phyloP scores from a whole-genome alignment of 371 early-diverging fungal species.

The Circinella minor region DNA sequence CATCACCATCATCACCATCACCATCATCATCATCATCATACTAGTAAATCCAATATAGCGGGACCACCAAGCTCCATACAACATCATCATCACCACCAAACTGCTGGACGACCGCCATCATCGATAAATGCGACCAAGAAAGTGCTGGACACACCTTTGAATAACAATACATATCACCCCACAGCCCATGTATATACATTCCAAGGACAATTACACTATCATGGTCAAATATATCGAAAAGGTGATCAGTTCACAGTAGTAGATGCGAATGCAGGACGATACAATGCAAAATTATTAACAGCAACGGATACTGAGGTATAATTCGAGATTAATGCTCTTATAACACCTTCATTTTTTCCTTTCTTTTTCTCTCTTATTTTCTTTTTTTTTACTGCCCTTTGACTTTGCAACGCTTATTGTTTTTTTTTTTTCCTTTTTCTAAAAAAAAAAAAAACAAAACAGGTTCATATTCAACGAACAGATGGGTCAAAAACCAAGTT shows the following conservation, averaged over 20 bases:
- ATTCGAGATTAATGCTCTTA: background rate
- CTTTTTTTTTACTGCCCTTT: background rate
- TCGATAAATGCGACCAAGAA: conserved; percentile 2
- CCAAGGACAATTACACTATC: conserved; percentile 31
- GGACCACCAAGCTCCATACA: too few species aligned
- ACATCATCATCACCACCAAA: too few species aligned
- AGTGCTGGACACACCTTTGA: conserved; percentile 16
- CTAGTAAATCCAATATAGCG: background rate
- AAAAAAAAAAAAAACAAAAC: background rate
- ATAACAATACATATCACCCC: conserved; percentile 5
- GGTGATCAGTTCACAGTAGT: conserved; percentile 34
- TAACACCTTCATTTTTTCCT: too few species aligned
- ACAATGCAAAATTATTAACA: conserved; percentile 30
- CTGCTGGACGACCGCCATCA: background rate
- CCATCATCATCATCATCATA: too few species aligned
- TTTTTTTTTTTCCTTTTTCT: background rate
- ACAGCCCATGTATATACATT: conserved; percentile 20
- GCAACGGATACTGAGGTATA: conserved; percentile 31
- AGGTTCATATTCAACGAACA: conserved; percentile 34
- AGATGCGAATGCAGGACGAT: conserved; percentile 34
- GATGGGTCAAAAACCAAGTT: conserved; percentile 36
- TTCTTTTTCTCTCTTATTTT: background rate
- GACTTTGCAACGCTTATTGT: background rate
- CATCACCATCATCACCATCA: too few species aligned
- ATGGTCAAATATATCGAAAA: conserved; percentile 28